Base-by-base conservation (phyloP, 1,139 yeast genomes). In the Pichia sp. region DNA sequence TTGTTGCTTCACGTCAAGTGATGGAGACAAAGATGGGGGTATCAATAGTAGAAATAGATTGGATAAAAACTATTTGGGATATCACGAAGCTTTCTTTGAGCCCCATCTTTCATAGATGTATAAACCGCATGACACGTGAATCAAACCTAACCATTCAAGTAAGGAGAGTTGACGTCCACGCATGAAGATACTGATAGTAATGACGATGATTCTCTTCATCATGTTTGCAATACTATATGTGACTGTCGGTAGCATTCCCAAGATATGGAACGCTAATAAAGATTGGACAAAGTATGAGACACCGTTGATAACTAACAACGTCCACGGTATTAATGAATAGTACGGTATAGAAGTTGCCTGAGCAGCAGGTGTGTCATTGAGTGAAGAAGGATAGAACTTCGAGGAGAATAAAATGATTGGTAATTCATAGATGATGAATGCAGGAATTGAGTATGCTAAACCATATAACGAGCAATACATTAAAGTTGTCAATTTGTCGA, bases 221-320 rank as follows among this genome's bases (percentile, higher is more conserved):
- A 91, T 80, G 56, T 86, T 85, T 24, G 96, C 96, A 56, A 91
- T 87, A 19, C 96, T 86, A 67, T 90, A 91, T 50, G 91, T 85
- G 33, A 91, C 94, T 0, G 98, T 91, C 5, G 94, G 81, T 33
- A 90, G 77, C 61, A 81, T 69, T 7, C 96, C 96, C 56, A 91
- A 76, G 36, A 91, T 77, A 67, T 88, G 96, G 65, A 91, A 91
- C 24, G 97, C 96, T 48, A 91, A 67, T 62, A 90, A 71, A 42
- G 94, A 85, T 67, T 91, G 98, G 44, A 81, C 63, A 58, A 89
- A 90, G 67, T 91, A 97, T 15, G 89, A 76, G 3, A 82, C 54
- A 3, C 96, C 96, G 64, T 90, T 74, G 27, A 82, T 59, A 0
- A 58, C 32, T 6, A 71, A 43, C 6, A 73, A 67, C 10, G 58